Conservation (phyloP, 805 yeast genomes). For the Cyberlindnera euphorbiiphila region DNA sequence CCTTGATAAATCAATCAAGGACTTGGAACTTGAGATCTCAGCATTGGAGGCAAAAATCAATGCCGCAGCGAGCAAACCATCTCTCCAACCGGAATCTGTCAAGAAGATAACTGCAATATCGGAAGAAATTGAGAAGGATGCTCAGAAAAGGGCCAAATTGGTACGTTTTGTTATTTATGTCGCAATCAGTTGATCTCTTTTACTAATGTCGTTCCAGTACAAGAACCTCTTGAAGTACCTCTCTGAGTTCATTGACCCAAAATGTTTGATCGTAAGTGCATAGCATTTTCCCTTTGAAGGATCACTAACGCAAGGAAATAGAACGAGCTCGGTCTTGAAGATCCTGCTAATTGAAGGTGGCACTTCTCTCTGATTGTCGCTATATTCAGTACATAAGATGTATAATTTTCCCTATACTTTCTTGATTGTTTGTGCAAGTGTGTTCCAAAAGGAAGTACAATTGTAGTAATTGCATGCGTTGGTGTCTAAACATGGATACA, state of each 20-base stretch:
- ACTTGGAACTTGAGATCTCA: conserved; percentile 6
- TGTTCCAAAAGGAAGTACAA: too few relatives aligned
- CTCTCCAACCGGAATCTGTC: conserved; percentile 11
- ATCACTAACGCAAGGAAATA: conserved; percentile 1
- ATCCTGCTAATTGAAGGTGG: conserved; percentile 2
- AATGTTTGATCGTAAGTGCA: conserved; percentile 16
- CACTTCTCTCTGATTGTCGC: neutral
- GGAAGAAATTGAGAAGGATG: conserved; percentile 12
- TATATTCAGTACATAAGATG: too few relatives aligned
- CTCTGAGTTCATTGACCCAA: conserved; percentile 22
- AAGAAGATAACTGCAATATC: conserved; percentile 5
- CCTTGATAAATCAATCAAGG: conserved; percentile 1
- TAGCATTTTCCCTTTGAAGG: neutral
- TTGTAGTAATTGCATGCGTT: too few relatives aligned
- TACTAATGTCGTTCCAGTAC: too few relatives aligned
- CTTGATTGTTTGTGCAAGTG: too few relatives aligned
- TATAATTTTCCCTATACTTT: too few relatives aligned
- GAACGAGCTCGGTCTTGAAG: conserved; percentile 22
- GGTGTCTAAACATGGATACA: too few relatives aligned
- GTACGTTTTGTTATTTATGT: too few relatives aligned
- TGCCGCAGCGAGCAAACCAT: conserved; percentile 2
- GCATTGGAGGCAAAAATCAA: conserved; percentile 6
- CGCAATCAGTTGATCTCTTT: too few relatives aligned
- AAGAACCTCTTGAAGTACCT: conserved; percentile 16
- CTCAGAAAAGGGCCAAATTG: conserved; percentile 17